Base-by-base conservation (phyloP, 345 rosid genomes). In the Hibiscus mutabilis region DNA sequence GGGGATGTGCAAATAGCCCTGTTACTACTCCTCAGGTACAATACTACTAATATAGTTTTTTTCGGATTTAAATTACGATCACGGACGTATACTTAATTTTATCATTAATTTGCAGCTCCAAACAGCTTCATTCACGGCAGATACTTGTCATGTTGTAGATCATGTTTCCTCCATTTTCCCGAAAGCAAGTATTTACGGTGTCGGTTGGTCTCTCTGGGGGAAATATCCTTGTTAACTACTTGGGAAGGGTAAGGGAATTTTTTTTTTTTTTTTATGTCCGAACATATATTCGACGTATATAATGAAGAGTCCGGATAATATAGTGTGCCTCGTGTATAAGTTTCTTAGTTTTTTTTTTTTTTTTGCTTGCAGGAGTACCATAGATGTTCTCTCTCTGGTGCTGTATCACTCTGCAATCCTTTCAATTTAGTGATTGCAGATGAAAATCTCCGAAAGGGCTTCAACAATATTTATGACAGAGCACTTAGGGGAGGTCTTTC, bases 161-260 rank as follows among this genome's bases (percentile, higher is more conserved):
- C 87, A 82, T 64, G 87, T 94, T 77, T 78, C 82, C 16, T 57
- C 59, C 37, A 84, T 84, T 62, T 89, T 88, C 74, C 97, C 98
- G 0, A 74, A 76, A 40, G 90, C 97, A 70, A 89, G 89, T 73
- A 60, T 93, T 74, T 89, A 89, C 83, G 95, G 96, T 29, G 87
- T 79, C 60, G 96, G 97, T 61, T 94, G 98, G 96, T 94, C 97
- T 74, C 93, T 94, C n/a, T 25, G 98, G 97, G 14, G 97, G 93
- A 24, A 91, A 91, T 79, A 88, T 91, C 77, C 97, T 93, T 62
- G 95, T 91, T 24, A 88, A 86, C 67, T 94, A 91, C 81, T 71
- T 94, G 82, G 95, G 87, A 73, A 83, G 79, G 94, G 98, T 89
- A 73, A 60, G 81, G 44, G 52, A 33, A n/a, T n/a, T n/a, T n/a